phyloP scores from a whole-genome alignment of 2,329 filamentous ascomycete genomes.

The Rutstroemia sp. region DNA sequence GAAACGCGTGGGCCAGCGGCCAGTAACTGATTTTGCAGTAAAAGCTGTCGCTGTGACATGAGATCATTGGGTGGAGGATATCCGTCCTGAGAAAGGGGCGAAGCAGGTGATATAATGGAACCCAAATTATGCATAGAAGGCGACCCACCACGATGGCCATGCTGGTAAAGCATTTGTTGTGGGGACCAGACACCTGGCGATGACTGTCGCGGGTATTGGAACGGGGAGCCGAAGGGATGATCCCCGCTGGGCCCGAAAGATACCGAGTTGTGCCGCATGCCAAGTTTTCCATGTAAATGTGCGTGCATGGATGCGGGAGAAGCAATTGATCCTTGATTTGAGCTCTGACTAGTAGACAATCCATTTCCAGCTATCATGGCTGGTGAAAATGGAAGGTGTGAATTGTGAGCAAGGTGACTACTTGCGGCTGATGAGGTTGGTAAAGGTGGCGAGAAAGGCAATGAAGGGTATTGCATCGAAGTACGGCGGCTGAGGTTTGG shows the following conservation, averaged over 20 bases:
- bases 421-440: slow-evolving; percentile 73
- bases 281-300: slow-evolving; percentile 49
- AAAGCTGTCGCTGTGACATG: slow-evolving; percentile 38
- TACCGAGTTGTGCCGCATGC: slow-evolving; percentile 59
- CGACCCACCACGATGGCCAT: slow-evolving; percentile 50
- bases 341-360: slow-evolving; percentile 54
- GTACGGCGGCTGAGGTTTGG: slow-evolving; percentile 55
- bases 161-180: slow-evolving; percentile 44
- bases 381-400: slow-evolving; percentile 45
- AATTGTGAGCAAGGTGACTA: slow-evolving; percentile 45
- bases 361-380: slow-evolving; percentile 52
- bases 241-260: slow-evolving; percentile 51
- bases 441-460: slow-evolving; percentile 78
- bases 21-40: slow-evolving; percentile 42
- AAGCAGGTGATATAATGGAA: slow-evolving; percentile 55
- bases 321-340: slow-evolving; percentile 54
- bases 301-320: slow-evolving; percentile 66
- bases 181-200: slow-evolving; percentile 52
- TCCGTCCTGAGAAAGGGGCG: slow-evolving; percentile 45
- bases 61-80: slow-evolving; percentile 32
- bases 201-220: slow-evolving; percentile 57
- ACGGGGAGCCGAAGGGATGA: slow-evolving; percentile 54
- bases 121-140: slow-evolving; percentile 52
- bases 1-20: slow-evolving; percentile 38
- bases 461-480: slow-evolving; percentile 65